These are phyloP conservation scores for Jacaranda mimosifolia DNA, from an alignment of 257 asterid species.

Conservation along the genomic window DNA sequence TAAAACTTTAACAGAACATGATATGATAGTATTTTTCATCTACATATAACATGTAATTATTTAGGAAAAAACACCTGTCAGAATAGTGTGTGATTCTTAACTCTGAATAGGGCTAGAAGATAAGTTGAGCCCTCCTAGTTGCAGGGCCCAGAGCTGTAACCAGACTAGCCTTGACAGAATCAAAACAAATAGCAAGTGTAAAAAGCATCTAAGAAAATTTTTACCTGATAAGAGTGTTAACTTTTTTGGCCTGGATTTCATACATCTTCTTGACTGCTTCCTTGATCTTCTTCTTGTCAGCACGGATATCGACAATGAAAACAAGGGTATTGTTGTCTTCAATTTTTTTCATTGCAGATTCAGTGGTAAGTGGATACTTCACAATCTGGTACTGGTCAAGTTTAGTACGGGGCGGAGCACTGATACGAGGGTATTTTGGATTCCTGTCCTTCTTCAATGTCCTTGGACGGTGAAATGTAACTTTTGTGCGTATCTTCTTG, in stretches of 20 bases:
- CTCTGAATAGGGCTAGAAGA: not conserved
- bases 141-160: not conserved
- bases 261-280: constrained; percentile 55
- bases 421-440: constrained; percentile 67
- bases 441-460: constrained; percentile 60
- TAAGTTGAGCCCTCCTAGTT: not conserved
- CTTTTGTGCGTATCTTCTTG: constrained; percentile 49
- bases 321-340: constrained; percentile 68
- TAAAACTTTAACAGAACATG: not conserved
- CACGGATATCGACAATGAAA: constrained; percentile 62
- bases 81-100: not conserved
- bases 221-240: constrained; percentile 52
- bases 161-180: not conserved
- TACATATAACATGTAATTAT: not conserved
- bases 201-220: not conserved
- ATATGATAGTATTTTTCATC: not conserved
- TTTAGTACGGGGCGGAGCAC: constrained; percentile 60
- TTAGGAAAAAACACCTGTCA: not conserved
- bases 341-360: constrained; percentile 68
- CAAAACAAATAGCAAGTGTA: not conserved
- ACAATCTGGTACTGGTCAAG: constrained; percentile 57
- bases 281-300: constrained; percentile 57
- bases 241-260: constrained; percentile 50
- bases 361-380: constrained; percentile 62
- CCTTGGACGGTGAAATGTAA: constrained; percentile 61